These are phyloP conservation scores for Cephaloascus albidus DNA, from an alignment of 805 yeast genomes.

Conservation along the genomic window DNA sequence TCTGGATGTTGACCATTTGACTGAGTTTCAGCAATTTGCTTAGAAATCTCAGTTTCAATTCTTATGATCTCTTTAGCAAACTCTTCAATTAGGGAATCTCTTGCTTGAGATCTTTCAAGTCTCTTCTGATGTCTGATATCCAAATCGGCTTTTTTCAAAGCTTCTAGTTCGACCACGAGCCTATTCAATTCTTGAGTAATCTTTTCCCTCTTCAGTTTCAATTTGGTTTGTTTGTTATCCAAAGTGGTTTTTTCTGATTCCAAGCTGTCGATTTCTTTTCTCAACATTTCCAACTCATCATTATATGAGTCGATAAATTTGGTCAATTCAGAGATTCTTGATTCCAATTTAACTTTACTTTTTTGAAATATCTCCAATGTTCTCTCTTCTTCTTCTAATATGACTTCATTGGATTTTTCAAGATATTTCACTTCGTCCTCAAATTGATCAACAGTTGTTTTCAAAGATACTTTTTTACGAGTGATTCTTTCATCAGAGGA, in stretches of 20 bases:
- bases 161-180: conserved; percentile 6
- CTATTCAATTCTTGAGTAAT: conserved; percentile 9
- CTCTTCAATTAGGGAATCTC: conserved; percentile 10
- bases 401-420: conserved; percentile 23
- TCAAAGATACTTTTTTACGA: conserved; percentile 40
- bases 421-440: conserved; percentile 24
- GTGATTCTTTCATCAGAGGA: conserved; percentile 49
- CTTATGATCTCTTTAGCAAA: conserved; percentile 14
- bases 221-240: conserved; percentile 15
- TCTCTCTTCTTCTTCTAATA: conserved; percentile 7
- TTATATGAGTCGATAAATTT: conserved; percentile 17
- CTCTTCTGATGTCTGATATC: conserved; percentile 7
- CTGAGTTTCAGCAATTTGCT: too few species aligned
- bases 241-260: conserved; percentile 16
- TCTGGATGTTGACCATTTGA: too few species aligned
- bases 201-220: conserved; percentile 17
- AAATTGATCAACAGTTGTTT: conserved; percentile 30
- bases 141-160: conserved; percentile 6
- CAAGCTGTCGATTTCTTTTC: conserved; percentile 10
- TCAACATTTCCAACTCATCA: conserved; percentile 13
- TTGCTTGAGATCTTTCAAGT: conserved; percentile 9
- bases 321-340: conserved; percentile 10
- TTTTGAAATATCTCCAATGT: conserved; percentile 4
- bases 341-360: background rate
- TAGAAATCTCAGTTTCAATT: too few species aligned